A percentile compares a stretch with the other conserved stretches of the same genome.
Conservation (phyloP, 306 rosid species). For the Chamaecrista fasciculata region DNA sequence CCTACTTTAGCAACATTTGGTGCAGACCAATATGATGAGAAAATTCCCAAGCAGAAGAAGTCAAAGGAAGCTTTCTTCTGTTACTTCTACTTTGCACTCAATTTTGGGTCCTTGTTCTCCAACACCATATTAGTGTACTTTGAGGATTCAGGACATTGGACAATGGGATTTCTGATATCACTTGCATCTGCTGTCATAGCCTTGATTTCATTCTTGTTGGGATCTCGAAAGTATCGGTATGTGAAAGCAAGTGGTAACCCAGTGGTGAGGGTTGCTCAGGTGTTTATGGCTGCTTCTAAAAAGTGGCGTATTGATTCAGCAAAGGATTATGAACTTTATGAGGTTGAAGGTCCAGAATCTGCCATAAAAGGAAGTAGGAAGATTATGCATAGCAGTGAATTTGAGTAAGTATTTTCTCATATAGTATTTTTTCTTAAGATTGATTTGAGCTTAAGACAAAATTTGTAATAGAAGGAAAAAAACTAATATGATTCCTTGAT, state of each 20-base stretch:
- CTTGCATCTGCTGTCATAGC: slow-evolving; percentile 52
- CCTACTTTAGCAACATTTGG: slow-evolving; percentile 71
- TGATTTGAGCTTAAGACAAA: background rate
- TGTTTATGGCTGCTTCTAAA: slow-evolving; percentile 36
- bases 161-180: slow-evolving; percentile 51
- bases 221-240: slow-evolving; percentile 43
- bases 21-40: slow-evolving; percentile 65
- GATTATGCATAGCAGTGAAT: slow-evolving; percentile 44
- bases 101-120: slow-evolving; percentile 57
- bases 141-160: slow-evolving; percentile 62
- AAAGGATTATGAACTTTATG: slow-evolving; percentile 40
- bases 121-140: slow-evolving; percentile 56
- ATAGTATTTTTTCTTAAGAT: background rate
- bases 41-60: slow-evolving; percentile 34
- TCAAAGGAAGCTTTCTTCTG: slow-evolving; percentile 54
- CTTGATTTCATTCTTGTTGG: slow-evolving; percentile 39
- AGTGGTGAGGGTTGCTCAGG: slow-evolving; percentile 55
- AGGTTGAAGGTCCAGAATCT: slow-evolving; percentile 45
- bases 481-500: background rate
- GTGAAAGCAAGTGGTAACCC: slow-evolving; percentile 62
- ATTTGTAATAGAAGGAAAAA: background rate
- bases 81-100: slow-evolving; percentile 63
- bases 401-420: slow-evolving; percentile 48
- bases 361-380: slow-evolving; percentile 67
- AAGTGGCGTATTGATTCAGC: slow-evolving; percentile 39